A percentile compares a stretch with the other conserved stretches of the same genome.
These are phyloP conservation scores for Spergularia azorica DNA, from an alignment of 179 eudicot species.

Conservation along the genomic window DNA sequence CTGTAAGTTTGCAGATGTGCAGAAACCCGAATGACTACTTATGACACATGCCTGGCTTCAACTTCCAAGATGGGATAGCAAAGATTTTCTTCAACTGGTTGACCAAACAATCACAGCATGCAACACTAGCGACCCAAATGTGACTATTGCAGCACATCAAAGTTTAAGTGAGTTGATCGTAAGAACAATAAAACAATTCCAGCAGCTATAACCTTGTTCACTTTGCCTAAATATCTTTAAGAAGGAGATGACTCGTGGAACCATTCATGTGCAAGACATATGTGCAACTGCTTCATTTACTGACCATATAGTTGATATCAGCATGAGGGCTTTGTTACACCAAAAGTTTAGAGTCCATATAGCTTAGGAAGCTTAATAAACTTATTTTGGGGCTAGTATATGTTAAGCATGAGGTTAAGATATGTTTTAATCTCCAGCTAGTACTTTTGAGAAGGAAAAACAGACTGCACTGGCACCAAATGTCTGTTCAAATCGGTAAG, in stretches of 20 bases:
- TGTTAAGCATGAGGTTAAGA: not conserved
- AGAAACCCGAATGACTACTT: not conserved
- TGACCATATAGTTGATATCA: not conserved
- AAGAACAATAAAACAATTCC: not conserved
- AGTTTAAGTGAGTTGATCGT: constrained; percentile 2
- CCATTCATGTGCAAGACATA: not conserved
- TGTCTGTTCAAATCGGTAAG: not conserved
- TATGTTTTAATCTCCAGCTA: not conserved
- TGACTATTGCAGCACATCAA: not conserved
- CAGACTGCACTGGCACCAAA: not conserved
- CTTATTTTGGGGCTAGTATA: not conserved
- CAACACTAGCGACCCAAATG: not conserved
- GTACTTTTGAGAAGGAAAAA: not conserved
- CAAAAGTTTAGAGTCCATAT: too few species aligned
- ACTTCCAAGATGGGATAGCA: not conserved
- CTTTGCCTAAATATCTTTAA: not conserved
- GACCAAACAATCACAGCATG: not conserved
- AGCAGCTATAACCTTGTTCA: not conserved
- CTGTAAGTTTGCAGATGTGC: not conserved
- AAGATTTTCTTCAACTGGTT: not conserved
- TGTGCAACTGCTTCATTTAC: constrained; percentile 1
- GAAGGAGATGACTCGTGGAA: not conserved
- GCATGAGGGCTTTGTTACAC: not conserved
- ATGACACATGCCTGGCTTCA: not conserved
- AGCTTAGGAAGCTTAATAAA: not conserved